Evolutionary conservation across 2,329 filamentous ascomycete species (phyloP).

Genomic region (Colletotrichum gigasporum): DNA sequence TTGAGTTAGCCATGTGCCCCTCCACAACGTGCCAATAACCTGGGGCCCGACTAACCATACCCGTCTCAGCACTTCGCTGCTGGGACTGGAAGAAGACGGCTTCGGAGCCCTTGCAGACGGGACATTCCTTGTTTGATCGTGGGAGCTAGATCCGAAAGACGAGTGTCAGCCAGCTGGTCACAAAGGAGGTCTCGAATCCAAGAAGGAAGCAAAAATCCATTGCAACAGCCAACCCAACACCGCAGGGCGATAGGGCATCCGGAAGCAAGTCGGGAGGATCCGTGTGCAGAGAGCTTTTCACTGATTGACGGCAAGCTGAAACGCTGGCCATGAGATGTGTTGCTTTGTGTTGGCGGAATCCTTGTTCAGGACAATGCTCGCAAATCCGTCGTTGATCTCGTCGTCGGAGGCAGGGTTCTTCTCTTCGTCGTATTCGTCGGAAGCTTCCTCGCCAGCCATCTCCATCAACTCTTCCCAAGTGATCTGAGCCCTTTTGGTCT

Average conservation of each 20-base stretch:
- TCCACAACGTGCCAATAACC: background rate
- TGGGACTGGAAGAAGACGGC: conserved; percentile 99
- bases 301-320: conserved; percentile 24
- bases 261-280: background rate
- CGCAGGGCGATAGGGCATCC: background rate
- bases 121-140: conserved; percentile 86
- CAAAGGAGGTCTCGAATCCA: conserved; percentile 30
- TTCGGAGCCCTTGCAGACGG: conserved; percentile 84
- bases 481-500: conserved; percentile 18
- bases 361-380: conserved; percentile 11
- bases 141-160: conserved; percentile 76
- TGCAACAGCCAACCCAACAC: conserved; percentile 25
- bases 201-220: conserved; percentile 33
- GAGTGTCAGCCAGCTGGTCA: conserved; percentile 52
- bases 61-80: conserved; percentile 94
- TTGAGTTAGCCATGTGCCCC: conserved; percentile 36
- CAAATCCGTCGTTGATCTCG: conserved; percentile 14
- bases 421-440: conserved; percentile 51
- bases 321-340: conserved; percentile 25
- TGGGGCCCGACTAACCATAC: conserved; percentile 78
- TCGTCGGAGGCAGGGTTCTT: conserved; percentile 30
- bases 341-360: background rate
- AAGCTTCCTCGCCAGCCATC: conserved; percentile 43
- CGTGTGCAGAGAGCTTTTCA: background rate
- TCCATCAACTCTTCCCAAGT: conserved; percentile 31